A percentile compares a stretch with the other conserved stretches of the same genome.
phyloP scores from a whole-genome alignment of 371 early-diverging fungal genomes.

The Mortierella sp. region DNA sequence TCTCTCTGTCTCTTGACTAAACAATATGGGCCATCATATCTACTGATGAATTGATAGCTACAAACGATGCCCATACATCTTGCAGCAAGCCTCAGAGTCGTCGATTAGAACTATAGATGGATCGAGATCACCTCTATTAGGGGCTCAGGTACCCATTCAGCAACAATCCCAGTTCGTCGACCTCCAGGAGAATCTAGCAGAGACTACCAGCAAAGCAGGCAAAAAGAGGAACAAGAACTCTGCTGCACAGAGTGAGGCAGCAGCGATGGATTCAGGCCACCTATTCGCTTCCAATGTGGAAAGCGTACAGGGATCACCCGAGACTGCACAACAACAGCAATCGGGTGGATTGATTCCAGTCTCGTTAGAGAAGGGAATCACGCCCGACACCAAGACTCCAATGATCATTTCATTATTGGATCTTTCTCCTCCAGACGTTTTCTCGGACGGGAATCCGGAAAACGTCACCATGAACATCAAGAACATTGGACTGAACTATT shows the following conservation, averaged over 20 bases:
- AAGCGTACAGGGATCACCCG: slow-evolving; percentile 26
- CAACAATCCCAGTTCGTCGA: slow-evolving; percentile 5
- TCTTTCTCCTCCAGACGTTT: not conserved
- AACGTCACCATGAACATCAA: not conserved
- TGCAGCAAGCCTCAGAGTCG: slow-evolving; percentile 52
- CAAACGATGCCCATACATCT: slow-evolving; percentile 65
- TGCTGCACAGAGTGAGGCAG: not conserved
- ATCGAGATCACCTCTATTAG: slow-evolving; percentile 29
- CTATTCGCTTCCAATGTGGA: slow-evolving; percentile 11
- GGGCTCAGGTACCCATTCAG: not conserved
- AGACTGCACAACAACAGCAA: slow-evolving; percentile 15
- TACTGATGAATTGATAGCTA: slow-evolving; percentile 52
- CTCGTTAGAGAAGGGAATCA: slow-evolving; percentile 29
- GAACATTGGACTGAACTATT: slow-evolving; percentile 68
- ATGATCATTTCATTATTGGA: slow-evolving; percentile 54
- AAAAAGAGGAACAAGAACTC: slow-evolving; percentile 12
- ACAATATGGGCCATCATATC: not conserved
- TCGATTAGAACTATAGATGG: slow-evolving; percentile 2
- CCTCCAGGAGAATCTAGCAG: not conserved
- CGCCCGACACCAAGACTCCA: slow-evolving; percentile 53
- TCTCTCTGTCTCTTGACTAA: slow-evolving; percentile 1
- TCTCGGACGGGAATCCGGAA: slow-evolving; percentile 14
- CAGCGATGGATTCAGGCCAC: not conserved
- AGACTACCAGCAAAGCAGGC: slow-evolving; percentile 2
- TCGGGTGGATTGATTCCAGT: slow-evolving; percentile 19